Evolutionary conservation across 192 early-diverging fungal species (phyloP), one percentile per base, ranked within the genome.

Genomic region (Coemansia sp.): DNA sequence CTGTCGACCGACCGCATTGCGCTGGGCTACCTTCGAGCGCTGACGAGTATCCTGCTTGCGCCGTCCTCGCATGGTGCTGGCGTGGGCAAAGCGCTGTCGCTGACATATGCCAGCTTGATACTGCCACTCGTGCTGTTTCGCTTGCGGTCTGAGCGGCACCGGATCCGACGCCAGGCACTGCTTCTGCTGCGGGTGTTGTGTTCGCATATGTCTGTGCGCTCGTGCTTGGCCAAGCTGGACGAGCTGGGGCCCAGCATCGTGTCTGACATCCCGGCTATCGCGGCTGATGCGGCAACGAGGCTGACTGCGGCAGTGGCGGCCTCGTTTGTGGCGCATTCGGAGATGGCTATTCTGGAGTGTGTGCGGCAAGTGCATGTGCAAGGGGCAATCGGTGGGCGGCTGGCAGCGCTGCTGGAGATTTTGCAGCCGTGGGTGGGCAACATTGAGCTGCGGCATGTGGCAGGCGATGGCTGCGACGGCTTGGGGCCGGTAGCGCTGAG

Each of bases 191-290:
- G 76, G 4, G 64, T 64, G 10, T 36, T 83, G 51, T 75, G 80
- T 55, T 21, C 62, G 29, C 73, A 78, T 29, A 66, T 66, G 60
- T 39, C 68, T 17, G 63, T 41, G 17, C 67, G 63, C 17, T 27
- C 44, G 0, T 74, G 75, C 17, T 44, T 74, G 14, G 60, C 44
- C 3, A 59, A 38, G n/a, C 44, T 82, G 14, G 80, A 82, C 31
- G 66, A 71, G 63, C 55, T 83, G 21, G 80, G 73, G 25, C 75
- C 80, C 25, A 73, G 76, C 60, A 83, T 83, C 15, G 73, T 78
- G 3, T 72, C 72, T 0, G 75, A 77, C 55, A 74, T 83, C 27
- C 76, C 75, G 15, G 72, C 76, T 9, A 70, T 78, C 37, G 80
- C 80, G 3, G 45, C 66, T 6, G 44, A 32, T 1, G 80, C 80